Evolutionary conservation across 2,329 filamentous ascomycete genomes (phyloP).

Genomic region (Fonsecaea erecta): DNA sequence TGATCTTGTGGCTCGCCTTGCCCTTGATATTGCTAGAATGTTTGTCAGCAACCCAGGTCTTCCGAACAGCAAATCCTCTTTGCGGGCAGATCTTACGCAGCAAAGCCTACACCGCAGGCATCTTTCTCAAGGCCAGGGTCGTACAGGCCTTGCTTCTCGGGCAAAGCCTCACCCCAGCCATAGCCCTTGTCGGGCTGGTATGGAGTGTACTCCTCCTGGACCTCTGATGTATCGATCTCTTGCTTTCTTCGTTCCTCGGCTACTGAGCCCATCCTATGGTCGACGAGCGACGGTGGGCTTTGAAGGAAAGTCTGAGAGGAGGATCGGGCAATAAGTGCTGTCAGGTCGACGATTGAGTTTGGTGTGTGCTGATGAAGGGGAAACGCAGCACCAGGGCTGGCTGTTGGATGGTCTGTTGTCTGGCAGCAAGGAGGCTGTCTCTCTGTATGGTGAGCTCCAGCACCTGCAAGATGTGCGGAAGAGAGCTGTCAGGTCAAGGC

Average conservation of each 20-base stretch:
- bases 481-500: neutral
- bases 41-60: conserved; percentile 4
- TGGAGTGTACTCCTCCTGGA: conserved; percentile 56
- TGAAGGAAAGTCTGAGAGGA: conserved; percentile 3
- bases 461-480: conserved; percentile 15
- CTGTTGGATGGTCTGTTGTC: neutral
- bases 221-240: conserved; percentile 51
- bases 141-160: conserved; percentile 98
- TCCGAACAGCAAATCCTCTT: conserved; percentile 67
- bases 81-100: conserved; percentile 98
- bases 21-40: conserved; percentile 89
- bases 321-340: neutral
- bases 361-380: neutral
- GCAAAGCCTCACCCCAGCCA: conserved; percentile 93
- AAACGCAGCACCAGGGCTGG: neutral
- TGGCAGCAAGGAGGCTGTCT: conserved; percentile 32
- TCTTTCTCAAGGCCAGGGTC: conserved; percentile 96
- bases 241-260: conserved; percentile 55
- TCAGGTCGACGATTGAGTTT: neutral
- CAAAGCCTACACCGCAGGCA: conserved; percentile 99
- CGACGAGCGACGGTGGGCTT: conserved; percentile 28
- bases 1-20: conserved; percentile 95
- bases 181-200: conserved; percentile 67
- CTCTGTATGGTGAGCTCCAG: conserved; percentile 26
- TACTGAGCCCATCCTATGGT: conserved; percentile 54